These are phyloP conservation scores for Penicillium olsonii DNA, from an alignment of 2,329 filamentous ascomycete species.

Conservation along the genomic window DNA sequence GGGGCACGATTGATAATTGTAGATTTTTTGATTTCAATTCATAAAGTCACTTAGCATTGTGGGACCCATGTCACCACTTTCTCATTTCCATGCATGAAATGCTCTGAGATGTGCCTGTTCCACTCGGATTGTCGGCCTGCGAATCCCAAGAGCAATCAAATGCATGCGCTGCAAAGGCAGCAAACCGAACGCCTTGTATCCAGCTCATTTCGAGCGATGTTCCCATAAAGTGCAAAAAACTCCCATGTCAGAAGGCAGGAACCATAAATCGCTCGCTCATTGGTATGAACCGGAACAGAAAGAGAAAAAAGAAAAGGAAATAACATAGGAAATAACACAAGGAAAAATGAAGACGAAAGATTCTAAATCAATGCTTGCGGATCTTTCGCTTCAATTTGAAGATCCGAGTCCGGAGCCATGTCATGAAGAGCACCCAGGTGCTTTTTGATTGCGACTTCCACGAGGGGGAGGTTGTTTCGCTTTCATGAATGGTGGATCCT, in stretches of 20 bases:
- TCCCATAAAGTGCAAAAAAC: slow-evolving; percentile 7
- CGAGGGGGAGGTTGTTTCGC: slow-evolving; percentile 17
- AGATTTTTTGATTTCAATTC: slow-evolving; percentile 1
- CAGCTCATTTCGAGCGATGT: slow-evolving; percentile 5
- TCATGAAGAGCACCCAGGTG: slow-evolving; percentile 57
- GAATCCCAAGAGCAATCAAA: slow-evolving; percentile 3
- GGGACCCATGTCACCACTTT: slow-evolving; percentile 4
- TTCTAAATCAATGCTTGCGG: slow-evolving; percentile 25
- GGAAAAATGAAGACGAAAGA: slow-evolving; percentile 30
- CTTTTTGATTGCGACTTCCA: slow-evolving; percentile 38
- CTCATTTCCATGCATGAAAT: slow-evolving; percentile 12
- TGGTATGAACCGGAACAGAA: slow-evolving; percentile 4
- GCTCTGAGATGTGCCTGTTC: slow-evolving; percentile 3
- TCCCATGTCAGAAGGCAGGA: slow-evolving; percentile 6
- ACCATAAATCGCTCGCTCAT: slow-evolving; percentile 14
- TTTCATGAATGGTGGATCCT: slow-evolving; percentile 1
- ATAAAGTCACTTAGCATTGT: slow-evolving; percentile 2
- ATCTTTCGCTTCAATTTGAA: slow-evolving; percentile 51
- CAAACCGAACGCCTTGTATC: slow-evolving; percentile 9
- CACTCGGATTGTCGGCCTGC: slow-evolving; percentile 7
- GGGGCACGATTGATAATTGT: no score
- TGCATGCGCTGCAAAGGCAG: slow-evolving; percentile 5
- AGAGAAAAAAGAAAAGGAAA: background rate
- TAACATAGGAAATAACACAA: slow-evolving; percentile 1
- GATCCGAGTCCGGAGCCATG: slow-evolving; percentile 58